Evolutionary conservation across 1,284 basidiomycete genomes (phyloP).

Genomic region (Rhodotorula sp.): DNA sequence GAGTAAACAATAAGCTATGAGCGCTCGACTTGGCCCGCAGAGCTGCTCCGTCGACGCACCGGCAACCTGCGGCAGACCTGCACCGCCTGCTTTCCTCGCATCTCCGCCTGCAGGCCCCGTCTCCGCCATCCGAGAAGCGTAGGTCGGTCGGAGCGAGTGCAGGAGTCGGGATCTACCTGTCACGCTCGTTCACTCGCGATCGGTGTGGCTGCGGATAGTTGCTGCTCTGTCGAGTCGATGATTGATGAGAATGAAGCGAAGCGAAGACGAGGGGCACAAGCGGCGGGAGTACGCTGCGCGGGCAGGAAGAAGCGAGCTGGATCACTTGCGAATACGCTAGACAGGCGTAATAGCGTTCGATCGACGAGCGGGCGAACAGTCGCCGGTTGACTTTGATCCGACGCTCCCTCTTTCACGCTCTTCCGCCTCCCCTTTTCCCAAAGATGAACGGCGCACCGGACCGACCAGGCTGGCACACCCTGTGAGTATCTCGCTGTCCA

Average conservation of each 20-base stretch:
- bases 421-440: neutral
- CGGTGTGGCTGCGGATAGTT: neutral
- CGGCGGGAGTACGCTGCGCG: too few species aligned
- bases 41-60: too few species aligned
- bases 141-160: too few species aligned
- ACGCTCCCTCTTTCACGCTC: too few species aligned
- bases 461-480: constrained; percentile 34
- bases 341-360: neutral
- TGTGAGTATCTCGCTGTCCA: constrained; percentile 16
- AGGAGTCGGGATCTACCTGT: too few species aligned
- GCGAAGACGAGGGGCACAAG: neutral
- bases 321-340: neutral
- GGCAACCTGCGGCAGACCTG: too few species aligned
- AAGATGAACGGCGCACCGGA: constrained; percentile 10
- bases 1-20: neutral
- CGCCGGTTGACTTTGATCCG: neutral
- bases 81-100: too few species aligned
- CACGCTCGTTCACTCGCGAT: neutral
- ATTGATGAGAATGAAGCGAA: neutral
- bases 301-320: too few species aligned
- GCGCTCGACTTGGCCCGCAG: too few species aligned
- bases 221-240: neutral
- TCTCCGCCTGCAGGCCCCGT: neutral
- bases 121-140: neutral
- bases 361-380: neutral